Base-by-base conservation (phyloP, 1,284 basidiomycete genomes). In the Cutaneotrichosporon arboriforme region DNA sequence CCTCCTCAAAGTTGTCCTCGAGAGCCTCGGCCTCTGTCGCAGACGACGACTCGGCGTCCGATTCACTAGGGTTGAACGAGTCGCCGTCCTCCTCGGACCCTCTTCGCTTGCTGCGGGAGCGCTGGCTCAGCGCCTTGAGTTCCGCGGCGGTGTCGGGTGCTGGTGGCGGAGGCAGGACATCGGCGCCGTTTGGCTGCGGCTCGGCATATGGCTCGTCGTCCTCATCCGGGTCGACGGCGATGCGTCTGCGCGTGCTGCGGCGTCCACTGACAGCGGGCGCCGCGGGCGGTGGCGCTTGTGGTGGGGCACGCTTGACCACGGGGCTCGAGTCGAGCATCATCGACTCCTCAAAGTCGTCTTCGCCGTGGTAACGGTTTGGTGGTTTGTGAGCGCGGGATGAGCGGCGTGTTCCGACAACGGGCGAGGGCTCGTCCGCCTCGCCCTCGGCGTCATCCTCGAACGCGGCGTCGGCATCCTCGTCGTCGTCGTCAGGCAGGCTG, bases 361-460 rank as follows among this genome's bases (percentile, higher is more conserved):
- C 60, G 14, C 58, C 61, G 13, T 61, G 65, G 9, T 52, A 59
- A n/a, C 58, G 57, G 15, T 57, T 48, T 9, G 83, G 79, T 5
- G 81, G 79, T 2, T 79, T 80, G 21, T 71, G 76, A 7, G 76
- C 39, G 14, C 63, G 49, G 14, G 49, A 44, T 3, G 61, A 63
- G 22, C 62, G 54, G n/a, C 54, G 58, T 1, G 76, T 15, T 76
- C 80, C 40, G 4, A 31, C 20, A 2, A 35, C 47, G 15, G 18
- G 21, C 46, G 12, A 21, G 18, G 37, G 46, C 51, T 54, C 58
- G 21, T 54, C 58, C 3, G 49, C 54, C 10, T 51, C 52, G 10
- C 46, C 50, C 35, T 45, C 44, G 17, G 37, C 55, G 26, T 54
- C 54, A 8, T 51, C 60, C 18, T 55, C 50, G 13, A 55, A 82